Evolutionary conservation across 129 eudicot species (phyloP).

Genomic region (Chrysanthemum seticuspe): DNA sequence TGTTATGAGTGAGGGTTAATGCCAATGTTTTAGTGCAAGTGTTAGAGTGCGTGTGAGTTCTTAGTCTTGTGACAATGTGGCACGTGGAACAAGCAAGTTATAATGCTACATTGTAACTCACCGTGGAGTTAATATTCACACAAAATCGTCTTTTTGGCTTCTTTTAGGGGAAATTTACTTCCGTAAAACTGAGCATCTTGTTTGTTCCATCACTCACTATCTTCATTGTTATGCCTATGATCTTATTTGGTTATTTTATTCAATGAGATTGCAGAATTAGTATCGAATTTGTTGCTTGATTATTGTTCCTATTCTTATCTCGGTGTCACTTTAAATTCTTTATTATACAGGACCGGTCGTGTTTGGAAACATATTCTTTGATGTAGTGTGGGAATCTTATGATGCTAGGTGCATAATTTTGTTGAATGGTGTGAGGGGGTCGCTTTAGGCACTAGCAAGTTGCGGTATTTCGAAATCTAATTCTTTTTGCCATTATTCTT

Average conservation of each 20-base stretch:
- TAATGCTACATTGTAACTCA: constrained; percentile 2
- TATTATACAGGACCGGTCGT: constrained; percentile 12
- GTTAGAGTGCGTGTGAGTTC: constrained; percentile 1
- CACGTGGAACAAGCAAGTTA: neutral
- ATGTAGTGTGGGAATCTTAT: constrained; percentile 30
- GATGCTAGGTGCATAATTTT: constrained; percentile 25
- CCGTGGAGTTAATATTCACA: neutral
- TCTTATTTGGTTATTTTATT: neutral
- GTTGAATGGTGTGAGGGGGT: constrained; percentile 26
- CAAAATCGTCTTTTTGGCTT: too few species aligned
- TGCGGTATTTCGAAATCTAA: constrained; percentile 30
- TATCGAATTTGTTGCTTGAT: constrained; percentile 5
- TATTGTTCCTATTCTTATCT: constrained; percentile 17
- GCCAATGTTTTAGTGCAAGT: too few species aligned
- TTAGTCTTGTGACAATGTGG: constrained; percentile 15
- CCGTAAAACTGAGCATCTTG: neutral
- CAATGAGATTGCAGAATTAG: constrained; percentile 2
- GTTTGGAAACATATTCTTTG: constrained; percentile 32
- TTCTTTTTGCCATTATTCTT: constrained; percentile 16
- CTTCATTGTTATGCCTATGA: neutral
- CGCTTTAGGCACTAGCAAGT: constrained; percentile 23
- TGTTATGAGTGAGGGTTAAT: too few species aligned
- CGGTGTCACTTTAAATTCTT: constrained; percentile 15
- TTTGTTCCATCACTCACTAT: neutral
- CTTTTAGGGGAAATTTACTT: neutral